These are phyloP conservation scores for Lachnellula occidentalis DNA, from an alignment of 2,329 filamentous ascomycete genomes.

Conservation along the genomic window DNA sequence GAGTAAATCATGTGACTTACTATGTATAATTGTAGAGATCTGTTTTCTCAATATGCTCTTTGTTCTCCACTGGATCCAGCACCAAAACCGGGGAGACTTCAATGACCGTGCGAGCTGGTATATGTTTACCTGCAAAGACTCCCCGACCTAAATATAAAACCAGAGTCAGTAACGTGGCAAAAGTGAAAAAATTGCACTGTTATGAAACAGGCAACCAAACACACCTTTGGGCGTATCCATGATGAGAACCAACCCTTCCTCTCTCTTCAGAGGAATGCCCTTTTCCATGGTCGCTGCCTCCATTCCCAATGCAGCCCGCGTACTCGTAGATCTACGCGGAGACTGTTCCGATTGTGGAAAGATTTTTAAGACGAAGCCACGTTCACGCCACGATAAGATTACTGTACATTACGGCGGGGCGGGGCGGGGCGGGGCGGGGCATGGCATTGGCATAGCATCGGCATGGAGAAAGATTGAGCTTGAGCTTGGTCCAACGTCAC, in stretches of 20 bases:
- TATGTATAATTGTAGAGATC: constrained; percentile 52
- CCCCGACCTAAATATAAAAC: constrained; percentile 40
- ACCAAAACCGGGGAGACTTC: constrained; percentile 49
- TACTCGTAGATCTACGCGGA: not conserved
- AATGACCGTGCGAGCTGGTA: constrained; percentile 42
- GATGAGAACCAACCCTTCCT: constrained; percentile 37
- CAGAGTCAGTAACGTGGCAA: not conserved
- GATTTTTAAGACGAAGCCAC: not conserved
- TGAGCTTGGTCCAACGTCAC: not conserved
- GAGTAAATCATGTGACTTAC: constrained; percentile 30
- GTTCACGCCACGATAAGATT: not conserved
- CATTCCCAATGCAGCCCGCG: not conserved
- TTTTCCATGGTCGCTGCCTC: not conserved
- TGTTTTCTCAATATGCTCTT: constrained; percentile 43
- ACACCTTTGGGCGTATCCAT: constrained; percentile 47
- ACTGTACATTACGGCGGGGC: not conserved
- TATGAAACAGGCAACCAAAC: not conserved
- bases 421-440: not conserved
- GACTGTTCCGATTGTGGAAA: not conserved
- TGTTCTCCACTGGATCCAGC: constrained; percentile 42
- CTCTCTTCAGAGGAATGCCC: constrained; percentile 35
- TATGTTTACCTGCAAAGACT: constrained; percentile 42
- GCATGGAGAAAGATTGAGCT: not conserved
- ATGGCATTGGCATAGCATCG: too few species aligned
- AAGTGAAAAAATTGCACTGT: not conserved